These are phyloP conservation scores for Syzygium grande DNA, from an alignment of 345 rosid genomes.

Conservation along the genomic window DNA sequence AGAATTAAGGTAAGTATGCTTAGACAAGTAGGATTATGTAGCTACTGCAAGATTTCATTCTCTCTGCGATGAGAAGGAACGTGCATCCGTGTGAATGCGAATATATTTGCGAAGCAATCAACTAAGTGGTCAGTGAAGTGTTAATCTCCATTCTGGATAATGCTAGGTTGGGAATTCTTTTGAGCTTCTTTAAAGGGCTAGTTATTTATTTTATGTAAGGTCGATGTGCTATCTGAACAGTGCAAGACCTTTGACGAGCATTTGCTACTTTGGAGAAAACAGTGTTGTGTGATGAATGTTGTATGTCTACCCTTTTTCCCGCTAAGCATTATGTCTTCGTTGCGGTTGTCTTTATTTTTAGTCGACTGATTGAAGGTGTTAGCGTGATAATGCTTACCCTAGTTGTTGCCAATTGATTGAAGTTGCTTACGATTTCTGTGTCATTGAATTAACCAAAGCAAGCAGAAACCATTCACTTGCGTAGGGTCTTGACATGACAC, in stretches of 20 bases:
- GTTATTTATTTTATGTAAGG: background rate
- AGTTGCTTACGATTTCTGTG: background rate
- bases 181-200: background rate
- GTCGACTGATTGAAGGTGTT: background rate
- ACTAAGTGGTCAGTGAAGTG: background rate
- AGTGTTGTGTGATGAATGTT: background rate
- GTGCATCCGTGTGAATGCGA: background rate
- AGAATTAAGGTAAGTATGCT: slow-evolving; percentile 68
- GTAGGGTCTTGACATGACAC: background rate
- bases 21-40: too few species aligned
- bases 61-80: background rate
- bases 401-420: background rate
- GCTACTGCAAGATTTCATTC: background rate
- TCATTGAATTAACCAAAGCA: background rate
- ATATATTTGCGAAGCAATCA: background rate
- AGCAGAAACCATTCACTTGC: background rate
- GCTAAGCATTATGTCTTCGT: background rate
- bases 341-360: background rate
- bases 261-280: background rate
- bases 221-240: background rate
- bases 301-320: background rate
- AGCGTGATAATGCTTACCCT: background rate
- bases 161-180: background rate
- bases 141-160: background rate
- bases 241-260: background rate